These are phyloP conservation scores for Leishmania aethiopica DNA, from an alignment of 208 protist species.

Conservation along the genomic window DNA sequence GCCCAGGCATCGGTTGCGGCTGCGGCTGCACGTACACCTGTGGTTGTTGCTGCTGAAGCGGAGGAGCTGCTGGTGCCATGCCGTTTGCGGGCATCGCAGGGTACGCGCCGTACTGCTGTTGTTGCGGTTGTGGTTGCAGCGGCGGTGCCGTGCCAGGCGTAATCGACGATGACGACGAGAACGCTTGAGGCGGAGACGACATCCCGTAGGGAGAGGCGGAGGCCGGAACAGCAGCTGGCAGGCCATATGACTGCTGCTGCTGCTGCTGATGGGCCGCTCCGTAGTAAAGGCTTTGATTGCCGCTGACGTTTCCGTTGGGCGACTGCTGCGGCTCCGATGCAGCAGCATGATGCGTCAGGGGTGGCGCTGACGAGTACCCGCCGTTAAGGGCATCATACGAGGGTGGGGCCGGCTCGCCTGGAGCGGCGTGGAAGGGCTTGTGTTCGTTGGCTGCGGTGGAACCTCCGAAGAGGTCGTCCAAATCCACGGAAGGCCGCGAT, in stretches of 20 bases:
- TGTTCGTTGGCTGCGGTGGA: conserved; percentile 20
- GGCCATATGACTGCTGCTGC: conserved; percentile 4
- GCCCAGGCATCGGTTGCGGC: neutral
- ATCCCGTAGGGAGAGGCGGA: neutral
- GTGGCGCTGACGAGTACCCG: conserved; percentile 22
- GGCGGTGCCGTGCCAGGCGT: neutral
- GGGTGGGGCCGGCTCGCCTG: conserved; percentile 24
- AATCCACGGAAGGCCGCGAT: conserved; percentile 31
- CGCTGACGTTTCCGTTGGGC: neutral
- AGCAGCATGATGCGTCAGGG: neutral
- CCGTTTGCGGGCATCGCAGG: neutral
- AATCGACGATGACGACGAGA: conserved; percentile 1
- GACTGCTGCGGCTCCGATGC: conserved; percentile 5
- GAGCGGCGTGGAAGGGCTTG: neutral
- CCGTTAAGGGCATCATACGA: conserved; percentile 16
- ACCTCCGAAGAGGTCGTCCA: conserved; percentile 81
- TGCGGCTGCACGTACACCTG: conserved; percentile 7
- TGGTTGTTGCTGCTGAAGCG: conserved; percentile 7
- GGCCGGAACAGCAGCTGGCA: neutral
- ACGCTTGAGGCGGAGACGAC: neutral
- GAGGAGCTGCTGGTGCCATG: conserved; percentile 6
- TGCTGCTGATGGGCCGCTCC: conserved; percentile 9
- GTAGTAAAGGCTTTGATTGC: neutral
- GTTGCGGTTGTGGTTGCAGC: conserved; percentile 10
- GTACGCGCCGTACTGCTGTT: neutral